Base-by-base conservation (phyloP, 129 eudicot genomes). In the carrot (Daucus carota) region DNA sequence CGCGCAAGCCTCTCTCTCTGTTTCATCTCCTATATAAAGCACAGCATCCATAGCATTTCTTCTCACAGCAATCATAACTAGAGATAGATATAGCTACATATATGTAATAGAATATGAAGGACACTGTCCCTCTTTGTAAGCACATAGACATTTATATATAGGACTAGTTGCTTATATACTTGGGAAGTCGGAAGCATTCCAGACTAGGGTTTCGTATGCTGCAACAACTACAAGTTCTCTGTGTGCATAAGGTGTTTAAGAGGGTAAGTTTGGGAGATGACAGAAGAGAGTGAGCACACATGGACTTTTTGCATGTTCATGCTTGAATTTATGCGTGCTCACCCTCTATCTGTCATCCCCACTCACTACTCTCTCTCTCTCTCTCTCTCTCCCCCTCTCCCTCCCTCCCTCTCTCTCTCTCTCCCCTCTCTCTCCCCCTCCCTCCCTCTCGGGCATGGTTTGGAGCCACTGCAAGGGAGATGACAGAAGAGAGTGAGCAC, bases 201-300 rank as follows among this genome's bases (percentile, higher is more conserved):
- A 26, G 9, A 26, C 14, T 62, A 63, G 70, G 70, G 70, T 28
- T 63, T 14, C 29, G 22, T 63, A 40, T 63, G 40, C 70, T 63
- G 70, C 40, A 28, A 32, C 70, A 31, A 63, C 70, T 28, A 63
- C 70, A 31, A 63, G 70, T 28, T 28, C 6, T 20, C 4, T 48
- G 26, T 50, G 1, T 50, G 26, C 26, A 6, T 20, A 50, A 26
- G 60, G 60, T 50, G 54, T 18, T 52, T 54, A 8, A 9, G 77
- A 60, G 69, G 33, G 62, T 78, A 76, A 82, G 92, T 77, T 80
- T 76, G 78, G 90, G 89, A 65, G 96, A 87, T 92, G 97, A 89
- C 97, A 87, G 96, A 89, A 92, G 97, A 92, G 93, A 92, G 97
- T 92, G 97, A 92, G 97, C 96, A 92, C 96, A 75, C 78, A 89